Evolutionary conservation across 2,329 filamentous ascomycete genomes (phyloP).

Genomic region (Epichloe brachyelytri): DNA sequence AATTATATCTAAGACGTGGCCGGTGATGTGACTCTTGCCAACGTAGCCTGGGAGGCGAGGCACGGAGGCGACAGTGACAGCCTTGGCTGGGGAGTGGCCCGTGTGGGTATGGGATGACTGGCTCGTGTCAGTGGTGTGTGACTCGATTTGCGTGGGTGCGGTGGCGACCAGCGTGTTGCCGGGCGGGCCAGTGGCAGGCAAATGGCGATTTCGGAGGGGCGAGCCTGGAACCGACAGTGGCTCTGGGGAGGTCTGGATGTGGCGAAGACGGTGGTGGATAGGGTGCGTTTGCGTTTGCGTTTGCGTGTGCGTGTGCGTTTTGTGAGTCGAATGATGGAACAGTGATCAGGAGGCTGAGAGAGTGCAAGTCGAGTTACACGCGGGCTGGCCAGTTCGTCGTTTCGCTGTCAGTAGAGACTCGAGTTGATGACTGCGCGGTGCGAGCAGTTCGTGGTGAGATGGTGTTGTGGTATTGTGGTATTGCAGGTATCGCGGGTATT

Average conservation of each 20-base stretch:
- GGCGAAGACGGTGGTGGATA: conserved; percentile 3
- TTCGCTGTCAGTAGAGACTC: not conserved
- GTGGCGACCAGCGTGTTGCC: conserved; percentile 22
- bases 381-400: not conserved
- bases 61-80: conserved; percentile 9
- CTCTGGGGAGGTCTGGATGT: conserved; percentile 2
- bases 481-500: not conserved
- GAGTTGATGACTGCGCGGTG: not conserved
- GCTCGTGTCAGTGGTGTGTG: conserved; percentile 1
- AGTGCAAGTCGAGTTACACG: conserved; percentile 1
- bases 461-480: not conserved
- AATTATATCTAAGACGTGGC: conserved; percentile 17
- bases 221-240: conserved; percentile 6
- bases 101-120: conserved; percentile 1
- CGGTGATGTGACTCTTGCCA: conserved; percentile 22
- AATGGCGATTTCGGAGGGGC: conserved; percentile 26
- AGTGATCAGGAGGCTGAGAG: not conserved
- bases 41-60: conserved; percentile 22
- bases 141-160: conserved; percentile 6
- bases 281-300: not conserved
- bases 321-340: not conserved
- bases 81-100: not conserved
- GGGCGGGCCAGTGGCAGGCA: conserved; percentile 18
- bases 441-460: not conserved
- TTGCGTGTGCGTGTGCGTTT: not conserved